Base-by-base conservation (phyloP, 1,284 basidiomycete genomes). In the Phylloboletellus chloephorus region DNA sequence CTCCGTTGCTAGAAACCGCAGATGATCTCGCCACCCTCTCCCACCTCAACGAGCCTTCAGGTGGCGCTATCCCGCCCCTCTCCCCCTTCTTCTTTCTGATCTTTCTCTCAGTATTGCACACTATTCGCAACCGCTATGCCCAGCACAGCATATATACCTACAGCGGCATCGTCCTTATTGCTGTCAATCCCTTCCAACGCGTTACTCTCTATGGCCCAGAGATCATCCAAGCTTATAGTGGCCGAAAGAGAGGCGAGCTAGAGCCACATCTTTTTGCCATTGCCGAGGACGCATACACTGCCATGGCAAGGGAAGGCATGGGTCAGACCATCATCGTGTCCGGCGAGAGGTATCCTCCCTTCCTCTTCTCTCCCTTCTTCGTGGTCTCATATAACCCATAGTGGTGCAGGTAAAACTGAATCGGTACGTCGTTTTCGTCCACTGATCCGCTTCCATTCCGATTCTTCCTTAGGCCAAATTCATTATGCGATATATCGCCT, bases 321-420 rank as follows among this genome's bases (percentile, higher is more conserved):
- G 95, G 97, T 51, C 96, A 99, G 68, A 99, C 96, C 5, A 98
- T 99, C 60, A 97, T 99, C 51, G 96, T 99, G 48, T 95, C 91
- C 37, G 96, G 96, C 57, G 96, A 99, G 69, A 95, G 90, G 90
- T 93, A 59, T 73, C 4, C 26, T 41, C 43, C 15, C 37, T 29
- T 41, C 39, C 40, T 43, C 23, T 35, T 4, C 16, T 41, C 15
- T 26, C 23, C 48, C n/a, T 37, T 41, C 48, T 43, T n/a, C 37
- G 44, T 35, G 35, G 35, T 48, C 46, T 51, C 38, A 54, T 48
- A 62, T 60, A 38, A 15, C 29, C 31, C 37, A 28, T 40, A 94
- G 90, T 75, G 96, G 96, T 68, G 96, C 96, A 37, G 96, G 96
- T 43, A 99, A 99, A 73, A 99, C 96, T 0, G 96, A 98, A 67